A percentile compares a stretch with the other conserved stretches of the same genome.
Conservation (phyloP, 345 rosid genomes). For the Melaleuca quinquenervia region DNA sequence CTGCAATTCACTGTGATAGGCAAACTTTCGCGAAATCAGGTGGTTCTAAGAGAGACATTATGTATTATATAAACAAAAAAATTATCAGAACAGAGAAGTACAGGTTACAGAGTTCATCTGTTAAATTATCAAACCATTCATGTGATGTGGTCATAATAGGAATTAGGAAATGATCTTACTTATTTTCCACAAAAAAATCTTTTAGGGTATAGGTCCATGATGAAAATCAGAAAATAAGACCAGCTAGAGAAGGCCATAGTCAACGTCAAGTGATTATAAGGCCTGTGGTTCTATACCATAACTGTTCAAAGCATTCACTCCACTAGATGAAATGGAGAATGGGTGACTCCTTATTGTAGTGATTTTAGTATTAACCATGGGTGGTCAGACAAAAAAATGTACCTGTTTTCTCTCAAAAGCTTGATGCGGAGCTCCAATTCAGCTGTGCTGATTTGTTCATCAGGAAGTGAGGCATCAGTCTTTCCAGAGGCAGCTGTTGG, state of each 20-base stretch:
- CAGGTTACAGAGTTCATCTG: neutral
- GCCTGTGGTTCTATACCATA: neutral
- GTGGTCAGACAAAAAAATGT: constrained; percentile 2
- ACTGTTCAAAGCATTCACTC: neutral
- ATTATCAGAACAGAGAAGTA: neutral
- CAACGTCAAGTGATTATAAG: neutral
- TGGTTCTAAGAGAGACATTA: neutral
- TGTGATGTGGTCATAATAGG: neutral
- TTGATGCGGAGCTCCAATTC: constrained; percentile 68
- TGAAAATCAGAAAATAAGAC: neutral
- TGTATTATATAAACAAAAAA: neutral
- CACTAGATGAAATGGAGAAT: neutral
- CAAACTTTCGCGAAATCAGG: constrained; percentile 1
- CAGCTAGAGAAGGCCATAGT: neutral
- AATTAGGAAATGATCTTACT: neutral
- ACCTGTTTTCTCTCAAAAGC: constrained; percentile 66
- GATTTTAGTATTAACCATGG: neutral
- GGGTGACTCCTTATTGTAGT: neutral
- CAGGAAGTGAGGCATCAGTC: constrained; percentile 21
- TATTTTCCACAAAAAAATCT: neutral
- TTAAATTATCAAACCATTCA: neutral
- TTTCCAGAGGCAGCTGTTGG: constrained; percentile 27
- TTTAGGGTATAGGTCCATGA: neutral
- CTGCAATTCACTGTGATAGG: constrained; percentile 57
- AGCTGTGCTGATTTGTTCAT: constrained; percentile 59